phyloP scores from a whole-genome alignment of 2,329 filamentous ascomycete genomes.

The Beauveria medogensis region DNA sequence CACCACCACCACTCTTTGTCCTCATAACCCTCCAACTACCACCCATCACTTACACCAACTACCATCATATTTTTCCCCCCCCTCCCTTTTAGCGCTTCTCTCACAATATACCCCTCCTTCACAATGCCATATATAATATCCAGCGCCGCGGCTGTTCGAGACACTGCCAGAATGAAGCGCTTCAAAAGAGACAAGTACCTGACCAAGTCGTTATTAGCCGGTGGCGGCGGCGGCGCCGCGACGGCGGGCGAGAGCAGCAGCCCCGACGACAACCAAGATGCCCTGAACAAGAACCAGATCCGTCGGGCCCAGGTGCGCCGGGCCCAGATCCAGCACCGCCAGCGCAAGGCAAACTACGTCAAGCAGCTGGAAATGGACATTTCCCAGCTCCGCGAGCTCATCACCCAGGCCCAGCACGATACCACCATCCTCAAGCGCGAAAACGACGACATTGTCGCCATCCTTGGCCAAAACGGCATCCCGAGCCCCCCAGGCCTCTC shows the following conservation, averaged over 20 bases:
- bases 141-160: conserved; percentile 6
- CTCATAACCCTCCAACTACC: neutral
- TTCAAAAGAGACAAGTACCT: conserved; percentile 4
- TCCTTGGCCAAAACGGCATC: conserved; percentile 23
- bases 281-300: conserved; percentile 32
- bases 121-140: conserved; percentile 10
- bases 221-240: neutral
- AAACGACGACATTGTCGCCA: conserved; percentile 35
- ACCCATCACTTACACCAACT: neutral
- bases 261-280: conserved; percentile 16
- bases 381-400: conserved; percentile 37
- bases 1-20: neutral
- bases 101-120: neutral
- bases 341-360: conserved; percentile 48
- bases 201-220: conserved; percentile 4
- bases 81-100: neutral
- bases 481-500: conserved; percentile 11
- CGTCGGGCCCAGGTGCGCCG: conserved; percentile 44
- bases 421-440: conserved; percentile 28
- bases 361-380: conserved; percentile 46
- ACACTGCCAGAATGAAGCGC: conserved; percentile 8
- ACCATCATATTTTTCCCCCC: neutral
- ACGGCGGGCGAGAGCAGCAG: neutral
- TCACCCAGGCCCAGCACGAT: conserved; percentile 35
- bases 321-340: conserved; percentile 47